Percentiles rank a stretch among this genome's conserved stretches.
phyloP scores from a whole-genome alignment of 2,329 filamentous ascomycete genomes.

The Bipolaris cookei region DNA sequence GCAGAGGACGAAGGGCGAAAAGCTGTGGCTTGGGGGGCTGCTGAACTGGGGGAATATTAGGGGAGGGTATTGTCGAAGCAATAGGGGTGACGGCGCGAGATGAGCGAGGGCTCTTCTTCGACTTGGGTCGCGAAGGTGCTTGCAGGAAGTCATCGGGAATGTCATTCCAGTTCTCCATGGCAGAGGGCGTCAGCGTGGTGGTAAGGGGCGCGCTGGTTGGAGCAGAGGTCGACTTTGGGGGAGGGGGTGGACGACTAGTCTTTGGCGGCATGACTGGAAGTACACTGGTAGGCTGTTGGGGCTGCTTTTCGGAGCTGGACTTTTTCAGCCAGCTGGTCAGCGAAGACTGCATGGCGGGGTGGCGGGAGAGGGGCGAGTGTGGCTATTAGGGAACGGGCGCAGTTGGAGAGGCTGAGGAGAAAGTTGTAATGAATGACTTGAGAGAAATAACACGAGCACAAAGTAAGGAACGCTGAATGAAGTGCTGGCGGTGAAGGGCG shows the following conservation, averaged over 20 bases:
- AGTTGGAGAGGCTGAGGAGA: not conserved
- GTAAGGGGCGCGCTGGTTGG: conserved; percentile 24
- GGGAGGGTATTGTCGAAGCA: conserved; percentile 26
- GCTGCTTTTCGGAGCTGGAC: conserved; percentile 44
- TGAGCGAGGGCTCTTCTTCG: conserved; percentile 35
- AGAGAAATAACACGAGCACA: not conserved
- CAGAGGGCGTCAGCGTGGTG: conserved; percentile 19
- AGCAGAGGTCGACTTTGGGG: conserved; percentile 28
- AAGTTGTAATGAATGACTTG: not conserved
- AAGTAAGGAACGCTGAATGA: not conserved
- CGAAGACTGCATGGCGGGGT: conserved; percentile 51
- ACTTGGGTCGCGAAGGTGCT: conserved; percentile 30
- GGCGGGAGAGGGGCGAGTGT: conserved; percentile 3
- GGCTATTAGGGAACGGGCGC: not conserved
- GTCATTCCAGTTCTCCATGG: conserved; percentile 40
- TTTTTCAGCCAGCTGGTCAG: conserved; percentile 57
- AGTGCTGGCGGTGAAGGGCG: not conserved
- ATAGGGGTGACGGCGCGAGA: conserved; percentile 27
- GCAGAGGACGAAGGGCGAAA: conserved; percentile 45
- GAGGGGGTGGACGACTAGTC: conserved; percentile 25
- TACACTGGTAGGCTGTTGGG: conserved; percentile 17
- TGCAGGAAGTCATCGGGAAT: conserved; percentile 37
- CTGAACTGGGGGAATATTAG: conserved; percentile 16
- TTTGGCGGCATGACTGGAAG: conserved; percentile 6
- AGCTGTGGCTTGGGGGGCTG: conserved; percentile 20